Evolutionary conservation across 306 rosid genomes (phyloP), one percentile per base, ranked within the genome.

Genomic region (Prunus kanzakura): DNA sequence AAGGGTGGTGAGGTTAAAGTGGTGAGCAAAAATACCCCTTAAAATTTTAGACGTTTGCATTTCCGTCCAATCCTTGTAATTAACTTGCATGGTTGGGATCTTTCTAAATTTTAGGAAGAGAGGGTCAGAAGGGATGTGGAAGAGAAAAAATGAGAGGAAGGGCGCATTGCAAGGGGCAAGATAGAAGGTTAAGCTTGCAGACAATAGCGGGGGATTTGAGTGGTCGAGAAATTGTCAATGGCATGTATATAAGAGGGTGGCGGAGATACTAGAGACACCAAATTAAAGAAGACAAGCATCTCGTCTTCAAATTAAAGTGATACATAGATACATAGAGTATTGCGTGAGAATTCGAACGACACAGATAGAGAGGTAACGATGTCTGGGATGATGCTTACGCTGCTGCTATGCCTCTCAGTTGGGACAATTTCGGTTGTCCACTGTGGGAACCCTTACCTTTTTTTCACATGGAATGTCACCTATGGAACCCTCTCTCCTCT

Each of bases 401-500:
- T 87, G 75, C 38, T 87, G 78, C 19, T 84, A 46, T 86, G 88
- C 62, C 71, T 94, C 47, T 63, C 78, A 27, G 71, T 54, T 2
- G 87, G 82, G 47, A 56, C 81, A 7, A 70, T 74, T 16, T 78
- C 67, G 19, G 12, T 29, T 11, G 84, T 80, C 2, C 62, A 11
- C 8, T 81, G 81, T 71, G 98, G 83, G 84, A 97, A 94, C 20
- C 98, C 98, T 72, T 85, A 86, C 63, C 72, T 90, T 3, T 88
- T 6, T 78, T 90, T 86, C 82, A 82, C 87, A 13, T 94, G 98
- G 98, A 83, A 92, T 0, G 75, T 94, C 25, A 89, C 91, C 13
- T 87, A 92, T 51, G 98, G 97, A 16, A 87, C 96, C 49, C 29
- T 90, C 16, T 86, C 97, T 38, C 98, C 97, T 0, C 62, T 90